Evolutionary conservation across 805 yeast genomes (phyloP).

Genomic region (Yarrowia porcina): DNA sequence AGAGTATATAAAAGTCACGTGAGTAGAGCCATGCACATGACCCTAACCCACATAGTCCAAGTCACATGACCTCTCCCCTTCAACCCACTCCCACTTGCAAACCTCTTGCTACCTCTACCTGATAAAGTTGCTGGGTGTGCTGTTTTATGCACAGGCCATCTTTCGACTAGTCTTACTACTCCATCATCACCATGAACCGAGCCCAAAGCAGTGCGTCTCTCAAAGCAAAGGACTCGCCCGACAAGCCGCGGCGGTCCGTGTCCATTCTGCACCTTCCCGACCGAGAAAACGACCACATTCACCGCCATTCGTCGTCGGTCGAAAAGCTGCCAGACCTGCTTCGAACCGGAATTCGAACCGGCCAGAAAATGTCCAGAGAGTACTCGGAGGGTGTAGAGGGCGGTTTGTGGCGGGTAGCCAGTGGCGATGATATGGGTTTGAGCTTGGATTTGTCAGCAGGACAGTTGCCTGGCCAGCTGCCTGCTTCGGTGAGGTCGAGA

Average conservation of each 20-base stretch:
- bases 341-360: slow-evolving; percentile 12
- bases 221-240: slow-evolving; percentile 9
- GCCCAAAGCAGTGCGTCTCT: neutral
- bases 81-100: no score
- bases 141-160: neutral
- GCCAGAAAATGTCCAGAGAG: slow-evolving; percentile 26
- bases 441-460: neutral
- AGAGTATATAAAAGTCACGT: neutral
- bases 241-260: slow-evolving; percentile 3
- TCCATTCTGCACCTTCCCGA: slow-evolving; percentile 20
- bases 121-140: neutral
- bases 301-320: neutral
- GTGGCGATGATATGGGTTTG: slow-evolving; percentile 4
- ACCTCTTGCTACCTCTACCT: no score
- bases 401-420: slow-evolving; percentile 20
- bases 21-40: no score
- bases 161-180: neutral
- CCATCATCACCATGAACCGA: neutral
- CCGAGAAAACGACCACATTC: neutral
- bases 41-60: no score
- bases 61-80: no score
- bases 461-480: no score
- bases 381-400: slow-evolving; percentile 26
- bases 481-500: neutral
- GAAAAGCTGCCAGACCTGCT: slow-evolving; percentile 15